Percentiles rank a stretch among this genome's conserved stretches.
Conservation (phyloP, 345 rosid species). For the sweet orange (Citrus sinensis) region DNA sequence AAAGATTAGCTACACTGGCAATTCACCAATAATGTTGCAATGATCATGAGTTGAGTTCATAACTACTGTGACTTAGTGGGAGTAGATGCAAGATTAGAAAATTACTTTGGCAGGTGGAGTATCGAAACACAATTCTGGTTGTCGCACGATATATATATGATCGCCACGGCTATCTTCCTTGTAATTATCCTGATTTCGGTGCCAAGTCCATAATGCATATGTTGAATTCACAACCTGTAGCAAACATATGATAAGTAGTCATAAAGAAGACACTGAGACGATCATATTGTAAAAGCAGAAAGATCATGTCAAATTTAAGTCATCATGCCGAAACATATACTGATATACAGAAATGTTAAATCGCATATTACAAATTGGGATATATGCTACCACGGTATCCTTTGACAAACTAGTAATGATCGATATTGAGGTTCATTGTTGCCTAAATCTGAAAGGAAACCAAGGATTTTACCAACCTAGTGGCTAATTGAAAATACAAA, state of each 20-base stretch:
- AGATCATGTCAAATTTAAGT: not conserved
- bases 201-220: slow-evolving; percentile 86
- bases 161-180: slow-evolving; percentile 56
- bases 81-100: not conserved
- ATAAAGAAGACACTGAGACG: too few species aligned
- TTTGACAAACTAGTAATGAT: not conserved
- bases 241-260: not conserved
- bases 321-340: not conserved
- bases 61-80: not conserved
- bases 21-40: too few species aligned
- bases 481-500: not conserved
- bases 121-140: slow-evolving; percentile 46
- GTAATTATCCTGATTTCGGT: slow-evolving; percentile 71
- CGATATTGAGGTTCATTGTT: not conserved
- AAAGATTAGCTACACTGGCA: not conserved
- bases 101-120: slow-evolving; percentile 24
- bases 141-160: slow-evolving; percentile 71
- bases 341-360: not conserved
- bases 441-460: not conserved
- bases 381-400: not conserved
- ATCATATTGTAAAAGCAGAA: not conserved
- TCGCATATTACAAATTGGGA: not conserved
- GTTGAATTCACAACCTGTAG: slow-evolving; percentile 71
- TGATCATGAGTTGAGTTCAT: not conserved
- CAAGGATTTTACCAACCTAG: not conserved